Evolutionary conservation across 352 stramenopile genomes (phyloP), one percentile per base, ranked within the genome.

Genomic region (Phytophthora cactorum): DNA sequence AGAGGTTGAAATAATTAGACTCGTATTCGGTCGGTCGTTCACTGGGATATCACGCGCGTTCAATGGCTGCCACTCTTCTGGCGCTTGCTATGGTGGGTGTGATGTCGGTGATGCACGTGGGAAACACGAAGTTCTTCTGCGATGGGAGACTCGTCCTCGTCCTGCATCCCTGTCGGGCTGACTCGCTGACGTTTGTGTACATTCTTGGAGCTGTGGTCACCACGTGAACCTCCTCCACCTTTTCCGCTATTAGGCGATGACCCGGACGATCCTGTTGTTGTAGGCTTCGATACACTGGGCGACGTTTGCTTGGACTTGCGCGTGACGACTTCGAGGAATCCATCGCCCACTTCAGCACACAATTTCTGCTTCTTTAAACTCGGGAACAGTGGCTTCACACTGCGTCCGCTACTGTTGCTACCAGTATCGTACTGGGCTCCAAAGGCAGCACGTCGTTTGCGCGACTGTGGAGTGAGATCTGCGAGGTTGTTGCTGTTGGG

Each of bases 361-460:
- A 82, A 12, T 56, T 88, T 88, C 46, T 85, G 80, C 59, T 88
- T 88, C 64, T 88, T 88, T 4, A 75, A 46, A 52, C 60, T 86
- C 28, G 75, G 68, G 46, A 82, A 86, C 43, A 85, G 46, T 12
- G 74, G 70, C 52, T 81, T 71, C 2, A 73, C 54, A 31, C 56
- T 69, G 25, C 58, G 63, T 43, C 60, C 59, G 17, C 15, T 64
- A 44, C 11, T 66, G 52, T 49, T 70, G 32, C 32, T 68, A 34
- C 57, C 31, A 70, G 41, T 66, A 46, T 72, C 61, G 15, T 63
- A 52, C 36, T 75, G 63, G 22, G 58, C 27, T 8, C 52, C 72
- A 43, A 69, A 71, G 11, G 63, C 50, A 28, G 68, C 72, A 27
- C 72, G 72, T 46, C 72, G 67, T 25, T 79, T 79, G 12, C 72